Evolutionary conservation across 2,329 filamentous ascomycete species (phyloP), one percentile per base, ranked within the genome.

Genomic region (Alternaria brassicae): DNA sequence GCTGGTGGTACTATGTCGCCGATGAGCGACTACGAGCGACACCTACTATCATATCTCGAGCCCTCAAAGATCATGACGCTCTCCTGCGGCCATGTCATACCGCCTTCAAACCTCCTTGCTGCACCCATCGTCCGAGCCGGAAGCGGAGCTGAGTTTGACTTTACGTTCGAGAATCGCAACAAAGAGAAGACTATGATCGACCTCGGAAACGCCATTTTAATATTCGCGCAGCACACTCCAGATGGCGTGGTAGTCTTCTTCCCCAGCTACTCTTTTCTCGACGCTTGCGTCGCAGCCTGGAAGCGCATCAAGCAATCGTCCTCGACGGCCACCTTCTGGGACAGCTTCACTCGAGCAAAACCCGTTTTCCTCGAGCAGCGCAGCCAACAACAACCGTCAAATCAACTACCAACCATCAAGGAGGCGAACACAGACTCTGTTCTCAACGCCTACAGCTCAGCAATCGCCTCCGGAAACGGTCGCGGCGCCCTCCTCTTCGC

Each of bases 1-100:
- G 95, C 93, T 0, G 95, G 95, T 58, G 95, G 95, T 21, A 99
- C 95, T 25, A 98, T 99, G 95, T 96, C 95, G 2, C 95, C 95
- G 0, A 96, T 98, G 81, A 86, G 89, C 23, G 95, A 98, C 79
- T 99, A 97, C 78, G 88, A 86, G 34, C 85, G 90, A 4, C 91
- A 97, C 69, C 83, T 99, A 0, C 95, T 99, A 62, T 91, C 94
- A 0, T 89, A 91, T 48, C 77, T 97, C 0, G 74, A 85, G 0
- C 67, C 83, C 0, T 78, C 81, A 0, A 87, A 87, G 56, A 85
- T 98, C 42, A 89, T 85, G 9, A 97, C 91, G 0, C 85, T 97
- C 28, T 97, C 93, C 66, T 99, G 94, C 74, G 93, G 92, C 0
- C 95, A 99, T 78, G 93, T 99, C 44, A 96, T 99, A 53, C 94